Evolutionary conservation across 768 basidiomycete species (phyloP).

Genomic region (Infundibulicybe gibba): DNA sequence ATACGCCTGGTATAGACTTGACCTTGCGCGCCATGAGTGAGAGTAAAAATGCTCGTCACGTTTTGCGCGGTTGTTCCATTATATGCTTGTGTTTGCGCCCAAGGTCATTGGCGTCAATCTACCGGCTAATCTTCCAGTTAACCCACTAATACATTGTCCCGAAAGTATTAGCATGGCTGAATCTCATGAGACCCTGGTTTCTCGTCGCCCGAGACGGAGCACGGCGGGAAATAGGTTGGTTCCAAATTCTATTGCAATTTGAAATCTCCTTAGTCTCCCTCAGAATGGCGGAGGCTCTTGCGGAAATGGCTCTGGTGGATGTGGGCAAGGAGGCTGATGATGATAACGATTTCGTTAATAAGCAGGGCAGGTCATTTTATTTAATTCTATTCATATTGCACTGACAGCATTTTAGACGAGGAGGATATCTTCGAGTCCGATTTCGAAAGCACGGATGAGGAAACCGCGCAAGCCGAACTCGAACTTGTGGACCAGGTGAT

Average conservation of each 20-base stretch:
- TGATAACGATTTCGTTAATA: slow-evolving; percentile 67
- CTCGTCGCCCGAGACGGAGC: slow-evolving; percentile 61
- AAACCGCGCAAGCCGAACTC: slow-evolving; percentile 49
- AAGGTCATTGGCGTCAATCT: slow-evolving; percentile 1
- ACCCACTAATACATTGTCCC: neutral
- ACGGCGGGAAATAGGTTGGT: slow-evolving; percentile 77
- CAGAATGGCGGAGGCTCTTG: slow-evolving; percentile 78
- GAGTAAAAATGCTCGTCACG: neutral
- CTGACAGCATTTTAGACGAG: slow-evolving; percentile 50
- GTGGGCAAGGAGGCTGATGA: slow-evolving; percentile 60
- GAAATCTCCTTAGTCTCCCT: slow-evolving; percentile 5
- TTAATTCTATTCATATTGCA: neutral
- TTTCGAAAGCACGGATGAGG: slow-evolving; percentile 84
- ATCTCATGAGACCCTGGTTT: slow-evolving; percentile 42
- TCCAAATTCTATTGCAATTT: neutral
- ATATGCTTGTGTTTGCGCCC: no score
- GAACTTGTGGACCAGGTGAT: slow-evolving; percentile 55
- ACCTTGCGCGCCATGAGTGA: slow-evolving; percentile 15
- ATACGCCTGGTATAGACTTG: slow-evolving; percentile 35
- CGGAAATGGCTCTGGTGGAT: slow-evolving; percentile 62
- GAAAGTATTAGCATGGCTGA: slow-evolving; percentile 16
- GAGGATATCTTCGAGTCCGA: slow-evolving; percentile 81
- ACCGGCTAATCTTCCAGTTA: neutral
- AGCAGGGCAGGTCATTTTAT: slow-evolving; percentile 44
- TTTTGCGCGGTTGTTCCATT: neutral